These are phyloP conservation scores for Turnera subulata DNA, from an alignment of 345 rosid genomes.

Conservation along the genomic window DNA sequence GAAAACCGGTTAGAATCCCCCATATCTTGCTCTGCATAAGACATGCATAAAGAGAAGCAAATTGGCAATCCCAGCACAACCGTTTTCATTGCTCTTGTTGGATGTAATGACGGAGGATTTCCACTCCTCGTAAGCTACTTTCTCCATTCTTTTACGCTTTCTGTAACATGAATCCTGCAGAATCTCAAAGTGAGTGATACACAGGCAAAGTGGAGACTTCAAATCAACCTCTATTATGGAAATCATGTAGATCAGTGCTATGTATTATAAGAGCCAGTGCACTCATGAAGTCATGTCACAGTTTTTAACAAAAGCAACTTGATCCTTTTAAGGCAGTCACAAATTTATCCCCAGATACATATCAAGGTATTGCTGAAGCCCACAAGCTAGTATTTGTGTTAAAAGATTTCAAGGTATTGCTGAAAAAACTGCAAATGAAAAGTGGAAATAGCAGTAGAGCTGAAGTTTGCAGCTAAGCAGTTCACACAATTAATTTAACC, in stretches of 20 bases:
- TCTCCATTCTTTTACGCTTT: slow-evolving; percentile 55
- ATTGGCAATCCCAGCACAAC: slow-evolving; percentile 18
- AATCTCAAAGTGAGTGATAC: not conserved
- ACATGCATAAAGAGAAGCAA: not conserved
- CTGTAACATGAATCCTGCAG: slow-evolving; percentile 64
- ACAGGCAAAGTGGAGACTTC: not conserved
- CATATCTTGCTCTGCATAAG: not conserved
- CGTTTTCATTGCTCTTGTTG: slow-evolving; percentile 40
- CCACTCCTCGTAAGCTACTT: slow-evolving; percentile 67
- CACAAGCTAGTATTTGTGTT: too few relatives aligned
- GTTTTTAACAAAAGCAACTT: too few relatives aligned
- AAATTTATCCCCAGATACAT: too few relatives aligned
- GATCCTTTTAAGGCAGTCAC: too few relatives aligned
- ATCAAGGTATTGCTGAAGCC: too few relatives aligned
- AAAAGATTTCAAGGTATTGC: not conserved
- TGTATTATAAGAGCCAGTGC: not conserved
- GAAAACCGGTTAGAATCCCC: slow-evolving; percentile 5
- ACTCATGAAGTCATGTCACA: not conserved
- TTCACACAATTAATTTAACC: not conserved
- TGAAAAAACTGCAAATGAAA: not conserved
- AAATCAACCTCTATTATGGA: too few relatives aligned
- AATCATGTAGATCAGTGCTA: not conserved
- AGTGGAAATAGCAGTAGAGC: not conserved
- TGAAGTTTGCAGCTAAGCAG: too few relatives aligned
- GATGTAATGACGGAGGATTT: slow-evolving; percentile 63